These are phyloP conservation scores for Firmiana major DNA, from an alignment of 345 rosid genomes.

Conservation along the genomic window DNA sequence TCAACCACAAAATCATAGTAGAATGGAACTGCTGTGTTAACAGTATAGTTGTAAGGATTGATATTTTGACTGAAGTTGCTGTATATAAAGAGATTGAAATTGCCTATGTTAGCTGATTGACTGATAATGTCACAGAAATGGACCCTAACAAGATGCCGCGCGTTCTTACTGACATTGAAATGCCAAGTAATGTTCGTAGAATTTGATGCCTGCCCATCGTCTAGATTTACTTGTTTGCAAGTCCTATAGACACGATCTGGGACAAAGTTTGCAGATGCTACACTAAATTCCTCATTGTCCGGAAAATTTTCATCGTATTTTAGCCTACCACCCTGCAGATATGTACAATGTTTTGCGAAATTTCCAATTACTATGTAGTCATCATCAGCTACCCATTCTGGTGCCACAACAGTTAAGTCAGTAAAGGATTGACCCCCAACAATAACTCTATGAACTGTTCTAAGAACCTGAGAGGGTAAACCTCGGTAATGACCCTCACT, in stretches of 20 bases:
- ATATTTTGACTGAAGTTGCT: slow-evolving; percentile 18
- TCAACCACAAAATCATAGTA: slow-evolving; percentile 8
- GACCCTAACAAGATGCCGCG: slow-evolving; percentile 40
- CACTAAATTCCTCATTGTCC: no score
- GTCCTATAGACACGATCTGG: slow-evolving; percentile 44
- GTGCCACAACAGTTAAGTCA: neutral
- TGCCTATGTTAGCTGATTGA: neutral
- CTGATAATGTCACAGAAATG: slow-evolving; percentile 55
- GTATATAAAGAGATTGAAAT: slow-evolving; percentile 39
- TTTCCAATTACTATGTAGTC: slow-evolving; percentile 16
- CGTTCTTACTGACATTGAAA: slow-evolving; percentile 36
- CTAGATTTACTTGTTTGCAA: slow-evolving; percentile 26
- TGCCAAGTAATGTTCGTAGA: slow-evolving; percentile 41
- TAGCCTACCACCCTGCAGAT: neutral
- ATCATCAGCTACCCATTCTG: slow-evolving; percentile 42
- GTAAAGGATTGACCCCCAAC: slow-evolving; percentile 32
- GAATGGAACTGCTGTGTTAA: neutral
- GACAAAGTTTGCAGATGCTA: slow-evolving; percentile 22
- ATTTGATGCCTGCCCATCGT: neutral
- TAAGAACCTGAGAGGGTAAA: slow-evolving; percentile 27
- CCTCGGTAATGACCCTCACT: neutral
- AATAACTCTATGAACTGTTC: slow-evolving; percentile 33
- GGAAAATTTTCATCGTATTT: neutral
- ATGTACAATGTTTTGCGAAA: neutral
- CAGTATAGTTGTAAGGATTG: neutral